Evolutionary conservation across 2,329 filamentous ascomycete genomes (phyloP), one percentile per base, ranked within the genome.

Genomic region (Exophiala calicioides): DNA sequence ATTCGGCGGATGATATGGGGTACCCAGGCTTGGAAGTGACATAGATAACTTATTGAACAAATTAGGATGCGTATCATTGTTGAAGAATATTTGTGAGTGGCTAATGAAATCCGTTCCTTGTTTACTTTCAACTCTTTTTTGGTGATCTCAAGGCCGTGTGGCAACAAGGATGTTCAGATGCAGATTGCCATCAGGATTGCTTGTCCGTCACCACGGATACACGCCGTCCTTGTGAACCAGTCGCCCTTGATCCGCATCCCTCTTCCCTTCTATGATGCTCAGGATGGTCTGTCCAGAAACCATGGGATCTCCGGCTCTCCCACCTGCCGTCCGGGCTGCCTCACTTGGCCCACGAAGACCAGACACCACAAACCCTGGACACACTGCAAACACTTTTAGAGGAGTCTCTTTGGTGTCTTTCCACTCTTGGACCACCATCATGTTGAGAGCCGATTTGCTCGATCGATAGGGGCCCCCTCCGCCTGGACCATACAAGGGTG

Each of bases 351-450:
- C 68, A 6, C 62, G 66, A 20, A 76, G 47, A 3, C 64, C 65
- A 1, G 73, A 77, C 1, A 71, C 73, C 47, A 76, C 58, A 42
- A 75, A 67, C 0, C 75, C 74, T 1, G 74, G 74, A 47, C 65
- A 67, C 2, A 75, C 65, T 0, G 56, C 61, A 52, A 70, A 78
- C 0, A 77, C 70, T 53, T 77, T 79, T 20, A 77, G 69, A 0
- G 68, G 67, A 49, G 74, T 70, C 4, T 66, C 60, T 51, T 65
- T 62, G 44, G 72, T 52, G 9, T 63, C 55, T 21, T 65, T 62
- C 24, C 62, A 50, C 74, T 75, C 80, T 10, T 74, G 67, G 35
- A 76, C 52, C 67, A 74, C 73, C 54, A 75, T 26, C 64, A 77
- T 78, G 29, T 74, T 77, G 53, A 77, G 40, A 1, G 68, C 75